A percentile compares a stretch with the other conserved stretches of the same genome.
Conservation (phyloP, 495 filamentous ascomycete species). For the Glutinoglossum americanum region DNA sequence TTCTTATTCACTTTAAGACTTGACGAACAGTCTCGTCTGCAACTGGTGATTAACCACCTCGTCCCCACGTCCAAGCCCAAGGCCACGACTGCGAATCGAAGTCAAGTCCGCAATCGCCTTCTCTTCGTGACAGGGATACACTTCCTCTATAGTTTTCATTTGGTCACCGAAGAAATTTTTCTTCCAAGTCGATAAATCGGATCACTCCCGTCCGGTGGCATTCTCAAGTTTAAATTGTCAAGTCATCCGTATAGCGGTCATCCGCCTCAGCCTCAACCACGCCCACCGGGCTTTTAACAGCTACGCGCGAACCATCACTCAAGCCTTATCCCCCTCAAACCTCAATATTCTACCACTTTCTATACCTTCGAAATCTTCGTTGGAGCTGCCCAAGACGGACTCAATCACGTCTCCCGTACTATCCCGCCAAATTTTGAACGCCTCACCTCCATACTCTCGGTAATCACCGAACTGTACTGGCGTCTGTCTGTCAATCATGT, state of each 20-base stretch:
- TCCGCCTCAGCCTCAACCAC: neutral
- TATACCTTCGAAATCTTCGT: neutral
- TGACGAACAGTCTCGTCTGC: neutral
- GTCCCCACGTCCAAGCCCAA: neutral
- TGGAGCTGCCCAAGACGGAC: constrained; percentile 30
- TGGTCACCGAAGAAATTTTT: neutral
- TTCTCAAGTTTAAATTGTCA: constrained; percentile 2
- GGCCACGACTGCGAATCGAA: neutral
- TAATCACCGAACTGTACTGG: neutral
- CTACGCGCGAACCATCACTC: neutral
- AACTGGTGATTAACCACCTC: neutral
- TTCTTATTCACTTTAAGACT: neutral
- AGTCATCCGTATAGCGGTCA: neutral
- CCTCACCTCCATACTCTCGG: constrained; percentile 9
- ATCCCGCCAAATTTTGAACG: constrained; percentile 23
- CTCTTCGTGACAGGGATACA: neutral
- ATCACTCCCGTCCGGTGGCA: neutral
- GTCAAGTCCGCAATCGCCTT: neutral
- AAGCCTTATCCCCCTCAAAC: neutral
- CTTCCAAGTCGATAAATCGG: neutral
- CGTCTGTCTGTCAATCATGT: constrained; percentile 20
- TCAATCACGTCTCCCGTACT: constrained; percentile 17
- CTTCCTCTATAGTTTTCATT: neutral
- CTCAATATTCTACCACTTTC: neutral
- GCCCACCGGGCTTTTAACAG: neutral